Base-by-base conservation (phyloP, 1,284 basidiomycete genomes). In the Trichosporon ovoides region DNA sequence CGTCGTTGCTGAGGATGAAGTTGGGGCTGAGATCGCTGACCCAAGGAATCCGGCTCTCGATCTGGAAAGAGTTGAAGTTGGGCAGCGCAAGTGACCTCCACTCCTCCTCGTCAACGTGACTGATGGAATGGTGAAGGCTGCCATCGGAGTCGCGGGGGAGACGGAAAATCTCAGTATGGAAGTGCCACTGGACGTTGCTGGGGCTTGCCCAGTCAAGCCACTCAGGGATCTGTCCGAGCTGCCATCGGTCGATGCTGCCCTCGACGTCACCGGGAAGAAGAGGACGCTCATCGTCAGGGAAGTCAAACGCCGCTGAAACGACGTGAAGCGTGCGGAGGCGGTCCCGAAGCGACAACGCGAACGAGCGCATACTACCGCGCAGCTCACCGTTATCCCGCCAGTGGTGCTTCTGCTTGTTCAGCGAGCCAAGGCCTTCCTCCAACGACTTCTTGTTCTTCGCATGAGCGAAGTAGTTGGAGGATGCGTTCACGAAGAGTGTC, bases 381-480 rank as follows among this genome's bases (percentile, higher is more conserved):
- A 75, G 59, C 61, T 75, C 73, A 34, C 72, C 72, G 52, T 75
- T 75, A 55, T 75, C 73, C n/a, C 73, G 54, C 66, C 65, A 75
- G 49, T 70, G 68, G 22, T 63, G 57, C 19, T 51, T 59, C 20
- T 58, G 60, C 22, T 53, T 53, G n/a, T 52, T 43, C 12, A 51
- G 24, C 18, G 16, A 12, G 16, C 38, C 19, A 20, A 66, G 16
- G 1, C 65, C 66, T 52, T 74, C 71, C 19, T 53, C 38, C 13
- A 38, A 53, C 10, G 62, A 64, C n/a, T 66, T 59, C 7, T 43
- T 49, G 11, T 58, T 35, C 61, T 67, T 61, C 16, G 62, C 71
- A 1, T 52, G 50, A 11, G 58, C 60, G 18, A 74, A 66, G 35
- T 62, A 65, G 3, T 60, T 62, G 5, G 67, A 69, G 4, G 67